Evolutionary conservation across 2,329 filamentous ascomycete species (phyloP), one percentile per base, ranked within the genome.

Genomic region (Orbilia quercus): DNA sequence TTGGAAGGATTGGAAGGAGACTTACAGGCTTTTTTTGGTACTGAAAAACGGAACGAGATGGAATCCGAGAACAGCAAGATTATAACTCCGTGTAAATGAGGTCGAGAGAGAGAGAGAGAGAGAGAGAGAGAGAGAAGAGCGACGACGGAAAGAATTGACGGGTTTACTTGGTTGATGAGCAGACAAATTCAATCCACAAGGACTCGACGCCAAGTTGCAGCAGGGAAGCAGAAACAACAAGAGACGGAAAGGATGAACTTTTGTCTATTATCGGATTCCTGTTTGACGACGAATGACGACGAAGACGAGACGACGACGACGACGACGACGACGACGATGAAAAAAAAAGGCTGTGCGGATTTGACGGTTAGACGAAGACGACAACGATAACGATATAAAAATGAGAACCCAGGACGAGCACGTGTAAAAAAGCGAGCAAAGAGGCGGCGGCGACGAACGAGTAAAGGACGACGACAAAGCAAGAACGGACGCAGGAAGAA

Each of bases 361-460:
- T 50, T 11, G 65, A 74, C 55, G 59, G 66, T 59, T 71, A 71
- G 63, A 76, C 59, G 55, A 72, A 63, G 55, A 65, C 71, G 48
- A 54, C 65, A 51, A 42, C 31, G 34, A 36, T 45, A 53, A 53
- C 23, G 34, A 54, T 53, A 38, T 16, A 38, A 42, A 62, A 62
- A 40, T 22, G 14, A 36, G 28, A 38, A 74, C 12, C 38, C 45
- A 22, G 31, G 50, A 34, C 28, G 50, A 77, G 78, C 40, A 78
- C 75, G 5, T 77, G 78, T 28, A 78, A 78, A 23, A 78, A 82
- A 38, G 40, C 28, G 60, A 48, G 25, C 74, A 76, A 51, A 76
- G 57, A 48, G 54, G 53, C n/a, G n/a, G n/a, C n/a, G 76, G 28
- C 76, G 77, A 31, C 72, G 71, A 44, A 69, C 76, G 54, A 57